A percentile compares a stretch with the other conserved stretches of the same genome.
Conservation (phyloP, 179 eudicot species). For the Gypsophila paniculata region DNA sequence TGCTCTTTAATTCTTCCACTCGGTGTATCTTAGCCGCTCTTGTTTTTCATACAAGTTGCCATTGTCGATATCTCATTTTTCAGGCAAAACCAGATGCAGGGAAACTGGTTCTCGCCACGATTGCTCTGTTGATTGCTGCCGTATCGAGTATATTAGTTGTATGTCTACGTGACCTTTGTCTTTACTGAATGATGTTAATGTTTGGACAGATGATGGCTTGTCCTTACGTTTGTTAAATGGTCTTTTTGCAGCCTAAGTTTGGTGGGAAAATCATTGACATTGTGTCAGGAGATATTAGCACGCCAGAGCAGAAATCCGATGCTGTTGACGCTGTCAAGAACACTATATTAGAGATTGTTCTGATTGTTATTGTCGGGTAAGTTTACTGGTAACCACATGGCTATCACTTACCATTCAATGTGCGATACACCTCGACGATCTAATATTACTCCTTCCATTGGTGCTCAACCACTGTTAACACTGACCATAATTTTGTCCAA, state of each 20-base stretch:
- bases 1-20: background rate
- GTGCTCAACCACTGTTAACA: too few relatives aligned
- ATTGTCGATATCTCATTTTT: slow-evolving; percentile 9
- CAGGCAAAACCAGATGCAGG: slow-evolving; percentile 88
- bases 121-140: slow-evolving; percentile 74
- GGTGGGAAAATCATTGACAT: slow-evolving; percentile 87
- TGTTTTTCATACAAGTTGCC: background rate
- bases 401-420: background rate
- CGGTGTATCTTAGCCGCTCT: background rate
- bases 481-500: too few relatives aligned
- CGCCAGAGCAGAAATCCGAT: slow-evolving; percentile 56
- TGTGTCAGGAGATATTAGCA: slow-evolving; percentile 64
- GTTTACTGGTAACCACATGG: slow-evolving; percentile 13
- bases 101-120: slow-evolving; percentile 56
- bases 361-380: slow-evolving; percentile 69
- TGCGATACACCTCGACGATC: background rate
- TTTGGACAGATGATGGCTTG: background rate
- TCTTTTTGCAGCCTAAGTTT: slow-evolving; percentile 74
- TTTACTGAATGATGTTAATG: background rate
- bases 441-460: background rate
- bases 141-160: slow-evolving; percentile 68
- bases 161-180: slow-evolving; percentile 24
- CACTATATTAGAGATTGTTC: slow-evolving; percentile 61
- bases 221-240: slow-evolving; percentile 12
- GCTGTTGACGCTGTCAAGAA: slow-evolving; percentile 58